A percentile compares a stretch with the other conserved stretches of the same genome.
These are phyloP conservation scores for Cercospora sesami DNA, from an alignment of 2,329 filamentous ascomycete species.

Conservation along the genomic window DNA sequence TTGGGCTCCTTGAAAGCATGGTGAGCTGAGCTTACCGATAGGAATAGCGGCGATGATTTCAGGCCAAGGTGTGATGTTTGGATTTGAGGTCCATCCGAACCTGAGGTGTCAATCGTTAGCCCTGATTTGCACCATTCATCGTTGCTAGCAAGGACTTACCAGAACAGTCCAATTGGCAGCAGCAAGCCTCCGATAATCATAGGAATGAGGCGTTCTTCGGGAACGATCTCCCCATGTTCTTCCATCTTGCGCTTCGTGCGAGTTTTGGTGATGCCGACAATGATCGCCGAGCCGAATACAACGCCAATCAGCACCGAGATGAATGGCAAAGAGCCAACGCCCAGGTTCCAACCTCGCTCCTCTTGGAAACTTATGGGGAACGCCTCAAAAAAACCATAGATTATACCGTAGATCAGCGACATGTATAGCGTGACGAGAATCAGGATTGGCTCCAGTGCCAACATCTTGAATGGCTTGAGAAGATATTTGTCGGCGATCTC, in stretches of 20 bases:
- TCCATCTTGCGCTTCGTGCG: conserved; percentile 26
- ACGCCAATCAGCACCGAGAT: conserved; percentile 32
- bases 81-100: conserved; percentile 47
- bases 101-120: not conserved
- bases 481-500: conserved; percentile 57
- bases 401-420: conserved; percentile 34
- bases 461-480: conserved; percentile 44
- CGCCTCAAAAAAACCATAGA: conserved; percentile 36
- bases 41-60: conserved; percentile 44
- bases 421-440: conserved; percentile 46
- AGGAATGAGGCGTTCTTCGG: conserved; percentile 48
- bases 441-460: conserved; percentile 50
- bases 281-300: conserved; percentile 27
- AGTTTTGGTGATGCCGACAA: conserved; percentile 27
- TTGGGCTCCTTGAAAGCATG: not conserved
- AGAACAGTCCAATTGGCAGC: conserved; percentile 49
- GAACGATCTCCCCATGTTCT: conserved; percentile 31
- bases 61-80: conserved; percentile 43
- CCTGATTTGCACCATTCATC: not conserved
- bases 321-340: conserved; percentile 32
- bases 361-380: conserved; percentile 37
- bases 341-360: conserved; percentile 30
- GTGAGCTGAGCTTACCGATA: conserved; percentile 36
- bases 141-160: conserved; percentile 24
- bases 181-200: conserved; percentile 48